phyloP scores from a whole-genome alignment of 768 basidiomycete species.

The Xerocomus brunneocitrinus region DNA sequence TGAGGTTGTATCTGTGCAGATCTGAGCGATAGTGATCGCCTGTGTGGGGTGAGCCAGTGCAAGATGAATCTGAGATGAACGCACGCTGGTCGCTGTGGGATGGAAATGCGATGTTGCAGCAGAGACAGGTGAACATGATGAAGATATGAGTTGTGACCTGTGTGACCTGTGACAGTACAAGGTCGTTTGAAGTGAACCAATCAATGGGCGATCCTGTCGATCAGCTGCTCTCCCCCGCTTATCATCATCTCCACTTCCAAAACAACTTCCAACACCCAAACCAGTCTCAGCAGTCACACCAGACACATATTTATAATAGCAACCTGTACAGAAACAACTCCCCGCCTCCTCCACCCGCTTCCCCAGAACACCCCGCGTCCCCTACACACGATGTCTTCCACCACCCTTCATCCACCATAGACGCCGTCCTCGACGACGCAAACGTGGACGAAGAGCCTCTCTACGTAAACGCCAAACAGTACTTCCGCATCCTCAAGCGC shows the following conservation, averaged over 20 bases:
- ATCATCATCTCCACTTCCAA: constrained; percentile 42
- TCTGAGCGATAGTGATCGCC: constrained; percentile 90
- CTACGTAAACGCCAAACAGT: constrained; percentile 99
- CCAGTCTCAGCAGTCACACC: constrained; percentile 19
- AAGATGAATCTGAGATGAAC: constrained; percentile 21
- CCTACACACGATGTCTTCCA: constrained; percentile 30
- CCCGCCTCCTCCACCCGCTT: constrained; percentile 28
- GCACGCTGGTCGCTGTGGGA: constrained; percentile 74
- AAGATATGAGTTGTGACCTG: neutral
- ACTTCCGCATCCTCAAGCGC: constrained; percentile 96
- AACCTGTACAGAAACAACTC: constrained; percentile 29
- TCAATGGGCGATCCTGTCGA: constrained; percentile 55
- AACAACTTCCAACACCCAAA: constrained; percentile 23
- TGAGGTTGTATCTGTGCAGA: constrained; percentile 97
- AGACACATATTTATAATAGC: constrained; percentile 20
- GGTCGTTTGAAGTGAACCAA: constrained; percentile 35
- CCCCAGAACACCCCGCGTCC: constrained; percentile 23
- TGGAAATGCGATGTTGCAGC: constrained; percentile 86
- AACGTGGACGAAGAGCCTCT: constrained; percentile 91
- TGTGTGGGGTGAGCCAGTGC: constrained; percentile 26
- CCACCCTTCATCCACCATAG: constrained; percentile 14
- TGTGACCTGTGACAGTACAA: constrained; percentile 11
- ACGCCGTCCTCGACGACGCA: constrained; percentile 34
- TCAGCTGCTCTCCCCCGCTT: constrained; percentile 57
- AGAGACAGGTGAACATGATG: constrained; percentile 76